phyloP scores from a whole-genome alignment of 306 rosid genomes.

The Phaseolus lunatus region DNA sequence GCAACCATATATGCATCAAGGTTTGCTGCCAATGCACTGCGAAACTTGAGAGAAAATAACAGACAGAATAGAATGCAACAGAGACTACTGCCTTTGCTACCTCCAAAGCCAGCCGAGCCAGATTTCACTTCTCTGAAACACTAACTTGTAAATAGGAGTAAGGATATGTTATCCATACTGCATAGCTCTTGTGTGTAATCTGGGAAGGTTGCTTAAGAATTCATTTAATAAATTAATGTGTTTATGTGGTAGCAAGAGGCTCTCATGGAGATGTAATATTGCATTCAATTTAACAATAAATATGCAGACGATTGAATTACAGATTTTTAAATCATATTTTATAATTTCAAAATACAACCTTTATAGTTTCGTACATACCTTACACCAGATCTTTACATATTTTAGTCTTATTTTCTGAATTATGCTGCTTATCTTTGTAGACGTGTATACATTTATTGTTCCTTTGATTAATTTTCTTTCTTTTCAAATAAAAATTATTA shows the following conservation, averaged over 20 bases:
- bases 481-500: no score
- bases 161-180: not conserved
- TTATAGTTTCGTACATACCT: no score
- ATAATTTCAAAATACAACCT: not conserved
- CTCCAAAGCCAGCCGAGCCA: conserved; percentile 77
- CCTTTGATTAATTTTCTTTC: no score
- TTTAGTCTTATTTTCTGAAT: no score
- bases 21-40: conserved; percentile 52
- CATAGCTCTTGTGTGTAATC: not conserved
- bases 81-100: conserved; percentile 56
- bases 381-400: no score
- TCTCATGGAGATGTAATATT: not conserved
- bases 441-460: no score
- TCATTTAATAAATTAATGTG: not conserved
- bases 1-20: conserved; percentile 75
- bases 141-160: conserved; percentile 13
- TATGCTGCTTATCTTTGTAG: no score
- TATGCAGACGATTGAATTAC: not conserved
- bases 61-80: conserved; percentile 41
- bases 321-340: not conserved
- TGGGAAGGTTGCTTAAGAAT: not conserved
- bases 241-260: not conserved
- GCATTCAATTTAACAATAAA: not conserved
- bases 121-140: conserved; percentile 56
- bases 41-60: conserved; percentile 45